Conservation (phyloP, 352 stramenopile genomes). For the Hyaloperonospora brassicae region DNA sequence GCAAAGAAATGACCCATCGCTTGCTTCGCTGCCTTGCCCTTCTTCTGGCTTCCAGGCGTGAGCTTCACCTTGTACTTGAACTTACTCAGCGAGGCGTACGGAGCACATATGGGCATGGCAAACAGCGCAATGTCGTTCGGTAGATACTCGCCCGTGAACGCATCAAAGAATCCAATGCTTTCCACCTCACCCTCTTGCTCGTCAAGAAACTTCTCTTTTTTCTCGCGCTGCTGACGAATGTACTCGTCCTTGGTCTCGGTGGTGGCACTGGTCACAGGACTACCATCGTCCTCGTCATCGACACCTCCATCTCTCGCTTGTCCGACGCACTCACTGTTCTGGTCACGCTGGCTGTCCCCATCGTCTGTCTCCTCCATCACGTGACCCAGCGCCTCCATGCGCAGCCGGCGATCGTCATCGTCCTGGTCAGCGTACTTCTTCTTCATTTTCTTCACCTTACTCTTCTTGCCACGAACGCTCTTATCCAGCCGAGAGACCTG, state of each 20-base stretch:
- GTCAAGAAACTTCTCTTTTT: constrained; percentile 77
- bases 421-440: constrained; percentile 97
- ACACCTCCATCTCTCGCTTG: constrained; percentile 13
- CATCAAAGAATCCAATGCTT: constrained; percentile 70
- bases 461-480: constrained; percentile 86
- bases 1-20: constrained; percentile 79
- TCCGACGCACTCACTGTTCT: constrained; percentile 13
- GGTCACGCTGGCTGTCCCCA: constrained; percentile 14
- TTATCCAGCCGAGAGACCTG: constrained; percentile 19
- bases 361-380: constrained; percentile 30
- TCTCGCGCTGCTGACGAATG: constrained; percentile 66
- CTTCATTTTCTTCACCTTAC: constrained; percentile 92
- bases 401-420: constrained; percentile 90
- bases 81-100: constrained; percentile 77
- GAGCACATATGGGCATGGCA: constrained; percentile 87
- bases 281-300: constrained; percentile 11
- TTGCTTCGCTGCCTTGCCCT: constrained; percentile 86
- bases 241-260: constrained; percentile 40
- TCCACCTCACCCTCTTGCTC: constrained; percentile 81
- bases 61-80: constrained; percentile 93
- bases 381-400: constrained; percentile 88
- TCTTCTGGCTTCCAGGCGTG: constrained; percentile 82
- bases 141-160: constrained; percentile 71
- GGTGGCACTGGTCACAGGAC: constrained; percentile 4
- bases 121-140: constrained; percentile 83